A percentile compares a stretch with the other conserved stretches of the same genome.
Evolutionary conservation across 257 asterid species (phyloP).

Genomic region (Orobanche coerulescens): DNA sequence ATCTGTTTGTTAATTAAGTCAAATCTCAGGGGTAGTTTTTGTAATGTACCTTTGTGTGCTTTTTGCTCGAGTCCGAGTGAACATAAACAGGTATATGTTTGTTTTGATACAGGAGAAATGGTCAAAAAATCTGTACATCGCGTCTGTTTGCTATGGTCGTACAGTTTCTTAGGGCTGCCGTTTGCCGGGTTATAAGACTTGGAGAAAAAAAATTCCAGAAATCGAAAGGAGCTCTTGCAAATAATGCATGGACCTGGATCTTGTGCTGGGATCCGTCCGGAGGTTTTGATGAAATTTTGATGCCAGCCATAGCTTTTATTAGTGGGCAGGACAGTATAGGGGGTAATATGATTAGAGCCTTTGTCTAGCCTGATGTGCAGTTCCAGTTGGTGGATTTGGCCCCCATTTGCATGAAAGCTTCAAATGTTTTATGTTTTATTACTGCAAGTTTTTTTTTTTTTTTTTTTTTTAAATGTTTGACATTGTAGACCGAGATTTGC

Average conservation of each 20-base stretch:
- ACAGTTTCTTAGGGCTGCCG: conserved; percentile 53
- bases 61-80: conserved; percentile 21
- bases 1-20: no score
- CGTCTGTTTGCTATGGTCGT: conserved; percentile 58
- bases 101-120: conserved; percentile 45
- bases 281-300: conserved; percentile 9
- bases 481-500: background rate
- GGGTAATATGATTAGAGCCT: conserved; percentile 20
- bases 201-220: background rate
- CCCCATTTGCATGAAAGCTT: conserved; percentile 16
- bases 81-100: background rate
- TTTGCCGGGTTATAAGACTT: conserved; percentile 2
- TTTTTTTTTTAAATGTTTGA: background rate
- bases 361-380: conserved; percentile 21
- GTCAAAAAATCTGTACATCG: conserved; percentile 54
- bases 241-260: background rate
- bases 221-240: background rate
- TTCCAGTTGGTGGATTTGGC: conserved; percentile 3
- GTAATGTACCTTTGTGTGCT: background rate
- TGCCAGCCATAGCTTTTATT: no score
- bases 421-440: conserved; percentile 16
- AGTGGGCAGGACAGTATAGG: conserved; percentile 27
- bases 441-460: conserved; percentile 20
- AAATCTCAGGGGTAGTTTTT: no score
- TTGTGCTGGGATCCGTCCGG: conserved; percentile 4